phyloP scores from a whole-genome alignment of 2,329 filamentous ascomycete genomes.

The Blastomyces emzantsi region DNA sequence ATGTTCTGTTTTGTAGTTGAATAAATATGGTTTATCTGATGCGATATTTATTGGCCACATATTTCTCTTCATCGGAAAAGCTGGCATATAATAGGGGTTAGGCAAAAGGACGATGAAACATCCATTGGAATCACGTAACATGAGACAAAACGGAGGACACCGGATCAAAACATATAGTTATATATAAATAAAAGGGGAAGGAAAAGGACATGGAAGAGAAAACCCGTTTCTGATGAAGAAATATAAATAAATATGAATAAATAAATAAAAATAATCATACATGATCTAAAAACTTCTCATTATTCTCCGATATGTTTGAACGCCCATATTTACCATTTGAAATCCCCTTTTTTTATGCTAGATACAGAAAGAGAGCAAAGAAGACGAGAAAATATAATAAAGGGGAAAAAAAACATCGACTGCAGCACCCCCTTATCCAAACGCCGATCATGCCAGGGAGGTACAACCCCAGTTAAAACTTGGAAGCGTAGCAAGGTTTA shows the following conservation, averaged over 20 bases:
- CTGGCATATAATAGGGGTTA: too few species aligned
- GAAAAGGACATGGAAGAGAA: background rate
- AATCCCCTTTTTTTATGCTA: conserved; percentile 2
- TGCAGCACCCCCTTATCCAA: background rate
- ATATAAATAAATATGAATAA: background rate
- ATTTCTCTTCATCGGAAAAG: too few species aligned
- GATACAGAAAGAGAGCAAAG: background rate
- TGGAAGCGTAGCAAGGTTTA: background rate
- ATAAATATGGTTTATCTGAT: too few species aligned
- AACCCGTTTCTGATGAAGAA: background rate
- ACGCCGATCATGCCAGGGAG: conserved; percentile 13
- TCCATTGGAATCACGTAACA: too few species aligned
- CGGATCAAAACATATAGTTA: too few species aligned
- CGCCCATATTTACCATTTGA: conserved; percentile 3
- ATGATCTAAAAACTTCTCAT: background rate
- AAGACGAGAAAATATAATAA: background rate
- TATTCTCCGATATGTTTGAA: background rate
- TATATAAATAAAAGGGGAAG: too few species aligned
- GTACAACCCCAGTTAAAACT: background rate
- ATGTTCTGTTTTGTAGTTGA: too few species aligned
- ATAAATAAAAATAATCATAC: background rate
- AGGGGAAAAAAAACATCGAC: background rate
- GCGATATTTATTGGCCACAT: too few species aligned
- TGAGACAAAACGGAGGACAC: too few species aligned
- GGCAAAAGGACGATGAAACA: too few species aligned